Evolutionary conservation across 805 yeast genomes (phyloP).

Genomic region (Pichia phayaonensis): DNA sequence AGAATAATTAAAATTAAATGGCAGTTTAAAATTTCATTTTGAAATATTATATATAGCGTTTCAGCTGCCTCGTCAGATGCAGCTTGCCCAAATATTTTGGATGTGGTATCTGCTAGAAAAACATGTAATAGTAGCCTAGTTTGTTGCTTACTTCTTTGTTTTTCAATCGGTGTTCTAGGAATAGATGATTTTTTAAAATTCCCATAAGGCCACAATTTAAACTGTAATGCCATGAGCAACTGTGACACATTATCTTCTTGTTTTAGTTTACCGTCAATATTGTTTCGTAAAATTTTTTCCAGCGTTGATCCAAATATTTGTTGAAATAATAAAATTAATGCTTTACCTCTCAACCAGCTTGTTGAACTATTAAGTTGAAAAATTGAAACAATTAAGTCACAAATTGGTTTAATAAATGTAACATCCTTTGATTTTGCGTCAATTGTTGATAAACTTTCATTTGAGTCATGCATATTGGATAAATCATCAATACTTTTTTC

Average conservation of each 20-base stretch:
- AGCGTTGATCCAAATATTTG: constrained; percentile 80
- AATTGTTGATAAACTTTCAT: not conserved
- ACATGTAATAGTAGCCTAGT: constrained; percentile 48
- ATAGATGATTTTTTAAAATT: constrained; percentile 37
- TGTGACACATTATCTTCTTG: constrained; percentile 42
- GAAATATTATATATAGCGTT: constrained; percentile 57
- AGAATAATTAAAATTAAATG: constrained; percentile 53
- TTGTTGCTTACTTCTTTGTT: constrained; percentile 45
- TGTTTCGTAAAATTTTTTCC: constrained; percentile 54
- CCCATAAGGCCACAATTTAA: constrained; percentile 45
- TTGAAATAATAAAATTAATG: constrained; percentile 71
- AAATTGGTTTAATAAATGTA: constrained; percentile 72
- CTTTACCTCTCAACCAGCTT: constrained; percentile 80
- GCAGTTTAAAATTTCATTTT: constrained; percentile 62
- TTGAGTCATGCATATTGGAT: not conserved
- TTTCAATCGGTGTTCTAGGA: constrained; percentile 43
- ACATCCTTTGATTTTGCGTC: constrained; percentile 8
- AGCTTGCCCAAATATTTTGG: constrained; percentile 64
- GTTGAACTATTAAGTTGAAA: constrained; percentile 56
- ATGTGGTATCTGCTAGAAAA: constrained; percentile 55
- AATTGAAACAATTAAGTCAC: constrained; percentile 63
- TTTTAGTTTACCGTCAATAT: constrained; percentile 30
- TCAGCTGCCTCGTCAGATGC: constrained; percentile 58
- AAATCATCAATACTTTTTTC: not conserved
- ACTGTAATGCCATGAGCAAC: constrained; percentile 25